A percentile compares a stretch with the other conserved stretches of the same genome.
Evolutionary conservation across 495 filamentous ascomycete species (phyloP).

Genomic region (Bombardia bombarda): DNA sequence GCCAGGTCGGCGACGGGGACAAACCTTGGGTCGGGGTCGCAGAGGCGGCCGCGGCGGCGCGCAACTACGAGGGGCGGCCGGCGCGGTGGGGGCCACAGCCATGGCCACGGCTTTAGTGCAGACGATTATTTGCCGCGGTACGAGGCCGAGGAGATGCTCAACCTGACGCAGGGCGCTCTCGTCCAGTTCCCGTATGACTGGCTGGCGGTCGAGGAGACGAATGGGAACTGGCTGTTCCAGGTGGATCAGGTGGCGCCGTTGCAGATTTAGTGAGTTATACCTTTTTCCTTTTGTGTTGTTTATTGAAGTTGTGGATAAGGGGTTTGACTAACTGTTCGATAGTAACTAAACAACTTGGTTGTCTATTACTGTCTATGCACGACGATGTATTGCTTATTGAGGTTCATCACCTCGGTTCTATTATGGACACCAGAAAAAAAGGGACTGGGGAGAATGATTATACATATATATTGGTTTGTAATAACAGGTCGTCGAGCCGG

Average conservation of each 20-base stretch:
- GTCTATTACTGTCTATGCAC: too few relatives aligned
- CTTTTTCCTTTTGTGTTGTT: neutral
- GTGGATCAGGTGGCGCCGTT: slow-evolving; percentile 91
- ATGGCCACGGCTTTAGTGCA: too few relatives aligned
- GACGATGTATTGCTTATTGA: too few relatives aligned
- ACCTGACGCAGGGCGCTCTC: slow-evolving; percentile 77
- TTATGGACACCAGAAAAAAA: too few relatives aligned
- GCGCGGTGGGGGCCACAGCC: slow-evolving; percentile 54
- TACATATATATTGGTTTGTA: too few relatives aligned
- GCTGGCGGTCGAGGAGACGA: slow-evolving; percentile 81
- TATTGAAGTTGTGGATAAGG: too few relatives aligned
- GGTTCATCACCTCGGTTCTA: too few relatives aligned
- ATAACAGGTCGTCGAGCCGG: too few relatives aligned
- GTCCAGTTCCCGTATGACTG: slow-evolving; percentile 94
- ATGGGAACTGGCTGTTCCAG: slow-evolving; percentile 94
- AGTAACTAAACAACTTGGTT: slow-evolving; percentile 9
- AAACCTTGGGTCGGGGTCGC: slow-evolving; percentile 30
- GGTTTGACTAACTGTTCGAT: neutral
- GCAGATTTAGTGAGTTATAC: slow-evolving; percentile 83
- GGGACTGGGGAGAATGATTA: too few relatives aligned
- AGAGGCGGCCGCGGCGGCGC: slow-evolving; percentile 49
- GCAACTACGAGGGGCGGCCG: slow-evolving; percentile 69
- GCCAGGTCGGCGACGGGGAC: slow-evolving; percentile 4
- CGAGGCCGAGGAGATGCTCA: slow-evolving; percentile 73
- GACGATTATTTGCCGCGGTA: slow-evolving; percentile 59